Evolutionary conservation across 2,329 filamentous ascomycete species (phyloP).

Genomic region (Arthrobotrys conoides): DNA sequence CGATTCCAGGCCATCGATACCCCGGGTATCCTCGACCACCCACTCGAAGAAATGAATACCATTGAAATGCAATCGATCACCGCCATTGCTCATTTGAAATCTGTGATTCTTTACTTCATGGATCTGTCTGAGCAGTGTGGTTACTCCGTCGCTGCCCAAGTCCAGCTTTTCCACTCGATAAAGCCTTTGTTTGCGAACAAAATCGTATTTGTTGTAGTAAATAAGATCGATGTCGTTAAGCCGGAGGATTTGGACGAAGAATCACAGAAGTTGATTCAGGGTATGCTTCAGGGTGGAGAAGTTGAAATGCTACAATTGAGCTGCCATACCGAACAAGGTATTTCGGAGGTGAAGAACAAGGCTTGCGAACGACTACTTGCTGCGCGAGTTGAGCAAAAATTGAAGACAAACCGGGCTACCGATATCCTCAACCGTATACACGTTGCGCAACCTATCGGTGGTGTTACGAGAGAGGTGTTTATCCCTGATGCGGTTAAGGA

Average conservation of each 20-base stretch:
- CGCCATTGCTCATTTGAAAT: conserved; percentile 94
- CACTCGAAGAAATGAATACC: conserved; percentile 99
- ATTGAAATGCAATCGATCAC: conserved; percentile 99
- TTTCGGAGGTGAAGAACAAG: conserved; percentile 94
- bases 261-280: conserved; percentile 81
- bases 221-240: conserved; percentile 94
- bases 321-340: conserved; percentile 93
- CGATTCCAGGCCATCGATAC: conserved; percentile 96
- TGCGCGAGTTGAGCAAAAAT: conserved; percentile 92
- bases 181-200: conserved; percentile 98
- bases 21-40: conserved; percentile 97
- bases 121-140: conserved; percentile 97
- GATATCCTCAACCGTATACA: conserved; percentile 96
- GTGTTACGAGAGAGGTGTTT: conserved; percentile 82
- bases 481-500: conserved; percentile 88
- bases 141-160: conserved; percentile 92
- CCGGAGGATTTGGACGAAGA: conserved; percentile 88
- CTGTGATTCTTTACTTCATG: conserved; percentile 98
- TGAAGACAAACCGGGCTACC: conserved; percentile 86
- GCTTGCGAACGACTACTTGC: conserved; percentile 94
- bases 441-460: conserved; percentile 92
- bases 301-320: conserved; percentile 94
- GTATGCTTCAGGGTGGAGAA: conserved; percentile 85
- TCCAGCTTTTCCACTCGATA: conserved; percentile 94
- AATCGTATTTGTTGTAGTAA: conserved; percentile 94